Evolutionary conservation across 768 basidiomycete species (phyloP), one percentile per base, ranked within the genome.

Genomic region (Xerocomus brunneocitrinus): DNA sequence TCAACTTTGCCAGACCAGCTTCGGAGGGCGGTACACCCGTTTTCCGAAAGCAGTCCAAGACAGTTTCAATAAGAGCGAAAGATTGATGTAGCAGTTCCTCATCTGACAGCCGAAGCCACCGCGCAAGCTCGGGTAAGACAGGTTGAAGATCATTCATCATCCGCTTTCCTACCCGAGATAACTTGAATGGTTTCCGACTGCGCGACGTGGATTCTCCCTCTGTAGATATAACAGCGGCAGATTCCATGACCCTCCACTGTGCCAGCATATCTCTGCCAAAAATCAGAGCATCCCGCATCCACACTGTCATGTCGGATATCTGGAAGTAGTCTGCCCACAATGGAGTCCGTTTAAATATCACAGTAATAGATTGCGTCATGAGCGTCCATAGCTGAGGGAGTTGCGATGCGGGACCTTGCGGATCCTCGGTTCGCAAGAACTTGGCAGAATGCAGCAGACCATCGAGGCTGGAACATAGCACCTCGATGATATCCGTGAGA

Each of bases 211-310:
- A 62, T 51, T 54, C 63, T 53, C 59, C 56, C 22, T 59, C 60
- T 12, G 59, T 55, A 34, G 59, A 63, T 14, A 45, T 47, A 28
- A 70, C 58, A 35, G 65, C 67, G 9, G 87, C 86, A 27, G 74
- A 76, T 67, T 95, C 93, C 56, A 99, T 83, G 10, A 86, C 80
- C 40, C 83, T 74, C 71, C 92, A 82, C 58, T 92, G 85, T 3
- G 83, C 86, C 44, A 97, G 71, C 75, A 97, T 79, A 62, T 95
- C 89, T 59, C 88, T 74, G 8, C 87, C 94, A 62, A 97, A 93
- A 58, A 98, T 94, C 48, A 98, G 77, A 3, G 95, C 97, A 66
- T 98, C 97, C 51, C 95, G 83, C 97, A 99, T 98, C 97, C 97
- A 99, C 31, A 84, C 80, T 13, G 89, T 79, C 95, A 99, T 97